Percentiles rank a stretch among this genome's conserved stretches.
phyloP scores from a whole-genome alignment of 305 asterid species.

The Fraxinus platypoda region DNA sequence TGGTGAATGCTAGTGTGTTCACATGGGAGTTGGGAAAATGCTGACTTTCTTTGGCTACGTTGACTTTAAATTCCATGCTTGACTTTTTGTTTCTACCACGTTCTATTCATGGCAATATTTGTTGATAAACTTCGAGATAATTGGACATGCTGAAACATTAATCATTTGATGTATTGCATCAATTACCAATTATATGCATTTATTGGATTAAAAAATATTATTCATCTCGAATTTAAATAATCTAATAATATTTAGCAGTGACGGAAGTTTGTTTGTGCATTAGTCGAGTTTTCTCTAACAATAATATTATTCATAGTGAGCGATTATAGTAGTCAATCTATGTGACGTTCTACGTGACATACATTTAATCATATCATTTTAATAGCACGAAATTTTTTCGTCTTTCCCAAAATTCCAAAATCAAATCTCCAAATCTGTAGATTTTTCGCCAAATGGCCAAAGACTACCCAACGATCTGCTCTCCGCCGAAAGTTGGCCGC shows the following conservation, averaged over 20 bases:
- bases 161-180: not conserved
- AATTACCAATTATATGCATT: not conserved
- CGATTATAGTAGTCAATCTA: not conserved
- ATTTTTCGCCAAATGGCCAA: not conserved
- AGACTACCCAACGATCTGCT: not conserved
- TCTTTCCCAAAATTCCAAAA: not conserved
- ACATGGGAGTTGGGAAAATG: not conserved
- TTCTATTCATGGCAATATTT: not conserved
- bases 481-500: not conserved
- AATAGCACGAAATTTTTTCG: no score
- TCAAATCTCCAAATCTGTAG: not conserved
- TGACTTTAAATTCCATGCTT: not conserved
- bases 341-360: not conserved
- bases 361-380: no score
- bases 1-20: not conserved
- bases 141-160: not conserved
- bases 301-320: no score
- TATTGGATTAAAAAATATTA: no score
- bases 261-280: not conserved
- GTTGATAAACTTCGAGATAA: not conserved
- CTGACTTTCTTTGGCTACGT: not conserved
- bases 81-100: not conserved
- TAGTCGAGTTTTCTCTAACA: not conserved
- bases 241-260: not conserved
- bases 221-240: not conserved